Base-by-base conservation (phyloP, 2,329 filamentous ascomycete genomes). In the Aspergillus pseudoterreus region DNA sequence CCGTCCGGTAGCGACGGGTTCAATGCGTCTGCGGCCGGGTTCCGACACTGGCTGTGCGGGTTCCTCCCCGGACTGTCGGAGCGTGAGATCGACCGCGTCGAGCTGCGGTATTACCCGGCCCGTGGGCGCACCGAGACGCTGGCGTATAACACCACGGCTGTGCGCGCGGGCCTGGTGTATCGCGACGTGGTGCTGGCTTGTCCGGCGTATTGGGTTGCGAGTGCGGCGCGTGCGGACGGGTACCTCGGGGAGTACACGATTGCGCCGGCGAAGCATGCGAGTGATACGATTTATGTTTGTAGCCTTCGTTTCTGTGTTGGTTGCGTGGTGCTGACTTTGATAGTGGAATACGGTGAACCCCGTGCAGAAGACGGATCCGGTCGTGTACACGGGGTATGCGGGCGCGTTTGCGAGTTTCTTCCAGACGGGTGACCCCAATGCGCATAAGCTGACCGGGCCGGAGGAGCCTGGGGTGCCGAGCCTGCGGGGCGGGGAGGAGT, bases 391-490 rank as follows among this genome's bases (percentile, higher is more conserved):
- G 15, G 82, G 79, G 10, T 85, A 78, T 54, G 65, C 77, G 1
- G 82, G 83, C 4, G 81, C 82, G 0, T 78, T 85, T 60, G 82
- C 79, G 0, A 81, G 78, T 21, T 85, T 84, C 64, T 78, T 85
- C 52, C 74, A 80, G 62, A 82, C 79, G 0, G 81, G 80, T 0
- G 75, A 84, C 62, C 81, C 82, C 0, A 84, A 85, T 58, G 67
- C 72, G 11, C 72, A 80, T 51, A 84, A 84, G 52, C 54, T 84
- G 33, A 83, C 80, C 0, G 70, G 74, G 48, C 52, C 52, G 1
- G 43, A 64, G 66, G 14, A 76, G 70, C 52, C 49, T 1, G 62
- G 60, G 1, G 75, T 83, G 6, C 81, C 82, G 1, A 54, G 63
- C 9, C 56, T 79, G 6, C 60, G 63, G 15, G 61, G 45, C 11